phyloP scores from a whole-genome alignment of 2,329 filamentous ascomycete genomes.

The Aureobasidium sp. region DNA sequence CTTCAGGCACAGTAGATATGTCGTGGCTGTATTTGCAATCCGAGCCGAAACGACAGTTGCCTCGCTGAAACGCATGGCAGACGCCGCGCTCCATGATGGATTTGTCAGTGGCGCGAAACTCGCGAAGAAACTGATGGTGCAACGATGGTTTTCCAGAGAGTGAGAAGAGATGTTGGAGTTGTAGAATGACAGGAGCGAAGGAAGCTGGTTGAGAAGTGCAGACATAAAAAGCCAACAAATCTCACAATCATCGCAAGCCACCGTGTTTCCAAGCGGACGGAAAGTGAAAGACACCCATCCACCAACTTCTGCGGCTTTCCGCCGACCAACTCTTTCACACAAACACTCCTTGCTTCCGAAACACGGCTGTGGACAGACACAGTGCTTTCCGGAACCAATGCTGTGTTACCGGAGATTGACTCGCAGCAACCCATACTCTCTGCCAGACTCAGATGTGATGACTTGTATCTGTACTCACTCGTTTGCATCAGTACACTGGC shows the following conservation, averaged over 20 bases:
- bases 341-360: not conserved
- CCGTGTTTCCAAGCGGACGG: not conserved
- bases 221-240: not conserved
- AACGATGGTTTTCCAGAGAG: not conserved
- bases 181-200: not conserved
- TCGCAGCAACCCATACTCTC: not conserved
- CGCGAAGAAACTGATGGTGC: not conserved
- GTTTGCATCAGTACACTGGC: not conserved
- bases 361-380: not conserved
- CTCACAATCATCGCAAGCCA: not conserved
- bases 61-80: not conserved
- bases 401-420: not conserved
- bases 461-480: not conserved
- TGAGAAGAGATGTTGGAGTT: not conserved
- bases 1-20: not conserved
- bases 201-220: not conserved
- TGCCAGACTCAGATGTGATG: not conserved
- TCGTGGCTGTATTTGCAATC: not conserved
- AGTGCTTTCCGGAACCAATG: not conserved
- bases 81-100: not conserved
- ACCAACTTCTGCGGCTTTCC: not conserved
- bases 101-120: not conserved
- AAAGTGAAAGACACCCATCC: not conserved
- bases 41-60: not conserved
- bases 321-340: not conserved